A percentile compares a stretch with the other conserved stretches of the same genome.
Evolutionary conservation across 2,329 filamentous ascomycete genomes (phyloP).

Genomic region (Chaetoscypha palmicola): DNA sequence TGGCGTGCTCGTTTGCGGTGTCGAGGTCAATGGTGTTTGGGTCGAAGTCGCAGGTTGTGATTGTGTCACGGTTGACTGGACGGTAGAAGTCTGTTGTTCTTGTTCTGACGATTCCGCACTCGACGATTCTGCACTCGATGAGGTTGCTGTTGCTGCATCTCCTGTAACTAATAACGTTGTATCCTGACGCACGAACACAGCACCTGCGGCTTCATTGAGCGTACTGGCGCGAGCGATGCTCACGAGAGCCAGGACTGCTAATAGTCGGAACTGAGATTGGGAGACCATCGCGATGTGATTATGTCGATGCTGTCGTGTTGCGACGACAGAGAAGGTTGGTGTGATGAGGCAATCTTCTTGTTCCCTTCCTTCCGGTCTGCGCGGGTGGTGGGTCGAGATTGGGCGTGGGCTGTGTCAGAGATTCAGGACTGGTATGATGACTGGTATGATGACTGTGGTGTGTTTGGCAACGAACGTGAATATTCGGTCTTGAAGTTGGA

Average conservation of each 20-base stretch:
- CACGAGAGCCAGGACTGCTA: conserved; percentile 21
- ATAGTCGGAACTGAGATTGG: conserved; percentile 17
- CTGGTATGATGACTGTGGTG: too few species aligned
- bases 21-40: background rate
- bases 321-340: too few species aligned
- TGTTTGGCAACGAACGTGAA: too few species aligned
- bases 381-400: background rate
- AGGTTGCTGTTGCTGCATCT: background rate
- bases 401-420: background rate
- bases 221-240: conserved; percentile 22
- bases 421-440: too few species aligned
- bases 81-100: too few species aligned
- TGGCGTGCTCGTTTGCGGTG: background rate
- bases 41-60: too few species aligned
- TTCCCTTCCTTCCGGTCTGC: background rate
- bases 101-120: too few species aligned
- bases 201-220: conserved; percentile 12
- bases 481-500: too few species aligned
- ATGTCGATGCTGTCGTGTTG: conserved; percentile 1
- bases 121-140: background rate
- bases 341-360: too few species aligned
- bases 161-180: background rate
- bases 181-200: conserved; percentile 11
- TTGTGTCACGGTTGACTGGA: too few species aligned
- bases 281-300: conserved; percentile 22